A percentile compares a stretch with the other conserved stretches of the same genome.
phyloP scores from a whole-genome alignment of 2,329 filamentous ascomycete species.

The Tolypocladium tundrense region DNA sequence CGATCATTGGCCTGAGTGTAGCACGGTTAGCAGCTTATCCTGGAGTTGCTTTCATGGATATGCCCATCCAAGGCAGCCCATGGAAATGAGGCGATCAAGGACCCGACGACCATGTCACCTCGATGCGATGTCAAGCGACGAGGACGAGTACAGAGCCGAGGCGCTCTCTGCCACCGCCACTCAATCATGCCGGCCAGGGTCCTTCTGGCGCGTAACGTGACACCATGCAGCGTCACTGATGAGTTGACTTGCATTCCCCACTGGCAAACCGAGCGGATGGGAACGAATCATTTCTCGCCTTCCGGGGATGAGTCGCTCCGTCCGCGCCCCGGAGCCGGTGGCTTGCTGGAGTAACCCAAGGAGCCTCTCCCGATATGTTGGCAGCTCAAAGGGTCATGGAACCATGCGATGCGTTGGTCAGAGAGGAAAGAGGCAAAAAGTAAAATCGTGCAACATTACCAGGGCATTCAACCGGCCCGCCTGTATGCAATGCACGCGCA shows the following conservation, averaged over 20 bases:
- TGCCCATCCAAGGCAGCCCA: no score
- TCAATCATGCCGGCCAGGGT: background rate
- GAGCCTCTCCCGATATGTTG: background rate
- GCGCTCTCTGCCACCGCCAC: background rate
- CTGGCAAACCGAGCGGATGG: slow-evolving; percentile 1
- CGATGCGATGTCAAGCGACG: background rate
- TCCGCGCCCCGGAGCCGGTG: background rate
- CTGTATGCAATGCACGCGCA: background rate
- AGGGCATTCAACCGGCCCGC: background rate
- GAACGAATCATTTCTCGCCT: slow-evolving; percentile 3
- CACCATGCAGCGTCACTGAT: background rate
- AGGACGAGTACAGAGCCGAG: no score
- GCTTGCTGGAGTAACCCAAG: background rate
- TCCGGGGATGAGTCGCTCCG: background rate
- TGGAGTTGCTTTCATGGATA: background rate
- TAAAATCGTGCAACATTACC: background rate
- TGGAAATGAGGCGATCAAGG: background rate
- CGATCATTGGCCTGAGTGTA: background rate
- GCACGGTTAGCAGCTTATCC: background rate
- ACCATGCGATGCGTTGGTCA: background rate
- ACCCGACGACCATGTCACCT: no score
- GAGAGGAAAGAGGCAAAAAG: background rate
- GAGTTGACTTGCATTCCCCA: background rate
- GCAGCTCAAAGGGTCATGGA: background rate
- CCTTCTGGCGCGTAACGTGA: background rate